Conservation (phyloP, 116 monocot genomes). For the Phalaenopsis hybrid region DNA sequence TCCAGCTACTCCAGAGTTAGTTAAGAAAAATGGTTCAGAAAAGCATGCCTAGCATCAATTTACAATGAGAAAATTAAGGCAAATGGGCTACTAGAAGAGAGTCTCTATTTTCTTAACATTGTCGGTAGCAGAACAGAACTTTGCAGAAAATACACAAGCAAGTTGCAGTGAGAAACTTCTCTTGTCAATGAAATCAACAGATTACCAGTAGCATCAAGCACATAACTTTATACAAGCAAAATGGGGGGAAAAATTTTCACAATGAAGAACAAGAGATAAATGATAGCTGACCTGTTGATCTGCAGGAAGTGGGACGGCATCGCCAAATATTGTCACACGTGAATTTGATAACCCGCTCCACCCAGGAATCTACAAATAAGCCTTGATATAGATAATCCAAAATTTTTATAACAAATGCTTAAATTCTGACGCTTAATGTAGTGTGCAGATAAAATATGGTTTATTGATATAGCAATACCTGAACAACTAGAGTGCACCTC, state of each 20-base stretch:
- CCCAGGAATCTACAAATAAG: conserved; percentile 65
- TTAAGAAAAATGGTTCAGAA: neutral
- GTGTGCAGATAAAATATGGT: neutral
- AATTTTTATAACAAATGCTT: neutral
- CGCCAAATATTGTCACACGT: conserved; percentile 93
- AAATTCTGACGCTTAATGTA: neutral
- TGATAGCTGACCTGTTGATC: conserved; percentile 48
- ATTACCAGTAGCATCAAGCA: neutral
- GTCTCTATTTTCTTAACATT: neutral
- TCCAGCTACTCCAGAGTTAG: too few relatives aligned
- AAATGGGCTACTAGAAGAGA: neutral
- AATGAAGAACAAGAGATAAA: neutral
- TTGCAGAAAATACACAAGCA: neutral
- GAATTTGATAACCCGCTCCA: conserved; percentile 98
- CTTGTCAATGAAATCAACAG: neutral
- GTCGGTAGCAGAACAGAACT: neutral
- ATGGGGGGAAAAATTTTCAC: neutral
- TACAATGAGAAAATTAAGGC: neutral
- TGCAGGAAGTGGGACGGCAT: conserved; percentile 58
- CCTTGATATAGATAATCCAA: neutral
- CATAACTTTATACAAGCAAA: neutral
- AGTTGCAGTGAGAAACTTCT: neutral
- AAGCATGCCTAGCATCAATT: neutral
- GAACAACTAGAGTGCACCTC: conserved; percentile 89
- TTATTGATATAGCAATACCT: conserved; percentile 29